Conservation (phyloP, 371 early-diverging fungal species). For the Rhizopus delemar region DNA sequence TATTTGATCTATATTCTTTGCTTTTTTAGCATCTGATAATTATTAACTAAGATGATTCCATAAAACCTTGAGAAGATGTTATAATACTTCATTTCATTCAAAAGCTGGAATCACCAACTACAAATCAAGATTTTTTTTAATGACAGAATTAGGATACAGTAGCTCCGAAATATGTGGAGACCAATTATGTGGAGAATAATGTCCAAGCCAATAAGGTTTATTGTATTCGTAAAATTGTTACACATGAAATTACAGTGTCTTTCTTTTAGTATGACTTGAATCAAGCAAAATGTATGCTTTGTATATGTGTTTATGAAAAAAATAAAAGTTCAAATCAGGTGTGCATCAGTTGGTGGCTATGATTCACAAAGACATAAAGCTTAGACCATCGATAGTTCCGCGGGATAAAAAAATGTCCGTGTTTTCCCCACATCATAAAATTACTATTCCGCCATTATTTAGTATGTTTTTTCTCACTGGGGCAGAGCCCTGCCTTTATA, state of each 20-base stretch:
- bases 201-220: conserved; percentile 1
- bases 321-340: too few species aligned
- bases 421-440: background rate
- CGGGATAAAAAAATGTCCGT: background rate
- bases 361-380: too few species aligned
- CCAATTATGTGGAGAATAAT: background rate
- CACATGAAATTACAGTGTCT: background rate
- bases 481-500: background rate
- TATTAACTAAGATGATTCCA: too few species aligned
- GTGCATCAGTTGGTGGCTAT: too few species aligned
- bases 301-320: background rate
- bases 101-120: too few species aligned
- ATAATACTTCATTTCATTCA: too few species aligned
- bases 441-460: background rate
- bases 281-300: too few species aligned
- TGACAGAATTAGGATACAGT: background rate
- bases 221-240: background rate
- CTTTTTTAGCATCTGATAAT: too few species aligned
- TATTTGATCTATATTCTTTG: too few species aligned
- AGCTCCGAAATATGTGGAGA: conserved; percentile 1
- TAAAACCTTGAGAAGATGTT: too few species aligned
- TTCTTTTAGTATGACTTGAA: background rate
- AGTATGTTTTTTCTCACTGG: background rate
- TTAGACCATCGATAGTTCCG: too few species aligned
- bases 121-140: background rate